Conservation (phyloP, 148 eudicot species). For the Drosera capensis region DNA sequence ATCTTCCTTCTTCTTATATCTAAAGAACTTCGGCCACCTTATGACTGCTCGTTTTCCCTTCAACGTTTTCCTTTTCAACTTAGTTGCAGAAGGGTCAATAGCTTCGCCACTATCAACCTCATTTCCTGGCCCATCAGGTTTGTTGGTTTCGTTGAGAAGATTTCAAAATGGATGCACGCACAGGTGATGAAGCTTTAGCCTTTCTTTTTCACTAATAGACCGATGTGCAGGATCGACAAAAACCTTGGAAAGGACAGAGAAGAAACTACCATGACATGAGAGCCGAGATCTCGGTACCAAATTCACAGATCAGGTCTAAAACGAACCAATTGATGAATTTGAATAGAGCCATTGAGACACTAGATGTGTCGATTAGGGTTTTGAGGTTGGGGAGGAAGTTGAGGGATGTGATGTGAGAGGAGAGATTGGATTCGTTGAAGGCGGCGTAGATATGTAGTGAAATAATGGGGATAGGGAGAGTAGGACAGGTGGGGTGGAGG, state of each 20-base stretch:
- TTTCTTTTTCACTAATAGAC: slow-evolving; percentile 8
- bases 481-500: background rate
- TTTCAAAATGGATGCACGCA: slow-evolving; percentile 31
- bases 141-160: slow-evolving; percentile 18
- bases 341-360: too few relatives aligned
- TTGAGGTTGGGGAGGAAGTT: too few relatives aligned
- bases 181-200: slow-evolving; percentile 11
- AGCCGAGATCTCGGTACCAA: too few relatives aligned
- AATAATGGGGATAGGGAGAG: background rate
- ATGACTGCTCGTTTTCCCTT: slow-evolving; percentile 92
- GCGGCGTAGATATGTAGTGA: too few relatives aligned
- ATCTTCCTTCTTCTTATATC: slow-evolving; percentile 81
- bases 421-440: too few relatives aligned
- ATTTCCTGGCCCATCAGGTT: slow-evolving; percentile 16
- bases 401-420: too few relatives aligned
- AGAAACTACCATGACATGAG: slow-evolving; percentile 38
- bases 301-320: too few relatives aligned
- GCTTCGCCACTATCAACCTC: slow-evolving; percentile 16
- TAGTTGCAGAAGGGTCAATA: slow-evolving; percentile 16
- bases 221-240: slow-evolving; percentile 10
- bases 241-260: slow-evolving; percentile 46
- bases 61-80: slow-evolving; percentile 63
- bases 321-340: too few relatives aligned
- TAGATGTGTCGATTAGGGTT: too few relatives aligned
- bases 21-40: slow-evolving; percentile 83